Evolutionary conservation across 2,329 filamentous ascomycete genomes (phyloP).

Genomic region (Colletotrichum lentis): DNA sequence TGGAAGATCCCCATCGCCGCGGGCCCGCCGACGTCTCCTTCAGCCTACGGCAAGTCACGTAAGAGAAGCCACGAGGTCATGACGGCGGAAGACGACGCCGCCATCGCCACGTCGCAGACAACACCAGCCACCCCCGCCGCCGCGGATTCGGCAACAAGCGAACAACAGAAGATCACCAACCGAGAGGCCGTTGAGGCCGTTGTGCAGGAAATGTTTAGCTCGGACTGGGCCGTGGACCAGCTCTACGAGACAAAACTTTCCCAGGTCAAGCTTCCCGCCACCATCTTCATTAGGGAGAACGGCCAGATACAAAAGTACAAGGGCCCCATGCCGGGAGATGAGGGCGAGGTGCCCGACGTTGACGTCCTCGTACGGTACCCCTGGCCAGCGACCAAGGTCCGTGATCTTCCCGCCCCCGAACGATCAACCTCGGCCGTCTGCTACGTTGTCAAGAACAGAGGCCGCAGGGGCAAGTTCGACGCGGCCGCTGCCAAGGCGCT

Average conservation of each 20-base stretch:
- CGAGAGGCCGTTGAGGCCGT: constrained; percentile 39
- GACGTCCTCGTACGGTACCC: constrained; percentile 77
- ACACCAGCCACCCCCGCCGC: neutral
- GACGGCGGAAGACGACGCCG: constrained; percentile 22
- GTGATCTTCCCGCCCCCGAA: constrained; percentile 70
- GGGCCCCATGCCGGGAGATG: constrained; percentile 69
- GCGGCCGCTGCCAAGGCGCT: constrained; percentile 68
- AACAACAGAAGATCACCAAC: constrained; percentile 41
- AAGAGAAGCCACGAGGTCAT: constrained; percentile 48
- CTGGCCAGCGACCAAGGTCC: constrained; percentile 76
- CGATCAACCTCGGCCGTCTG: constrained; percentile 76
- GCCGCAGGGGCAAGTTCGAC: constrained; percentile 83
- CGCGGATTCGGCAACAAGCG: constrained; percentile 32
- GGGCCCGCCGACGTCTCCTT: constrained; percentile 41
- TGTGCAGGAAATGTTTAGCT: constrained; percentile 46
- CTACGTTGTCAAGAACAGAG: constrained; percentile 83
- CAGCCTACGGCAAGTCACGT: constrained; percentile 37
- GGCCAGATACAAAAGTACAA: constrained; percentile 74
- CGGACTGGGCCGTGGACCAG: constrained; percentile 72
- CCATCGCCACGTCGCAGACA: neutral
- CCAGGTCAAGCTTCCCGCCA: constrained; percentile 72
- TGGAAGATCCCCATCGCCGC: constrained; percentile 77
- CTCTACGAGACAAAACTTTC: constrained; percentile 72
- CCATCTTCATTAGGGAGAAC: constrained; percentile 72
- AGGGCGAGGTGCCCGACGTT: constrained; percentile 64